Evolutionary conservation across 208 protist genomes (phyloP), one percentile per base, ranked within the genome.

Genomic region (Crithidia thermophila): DNA sequence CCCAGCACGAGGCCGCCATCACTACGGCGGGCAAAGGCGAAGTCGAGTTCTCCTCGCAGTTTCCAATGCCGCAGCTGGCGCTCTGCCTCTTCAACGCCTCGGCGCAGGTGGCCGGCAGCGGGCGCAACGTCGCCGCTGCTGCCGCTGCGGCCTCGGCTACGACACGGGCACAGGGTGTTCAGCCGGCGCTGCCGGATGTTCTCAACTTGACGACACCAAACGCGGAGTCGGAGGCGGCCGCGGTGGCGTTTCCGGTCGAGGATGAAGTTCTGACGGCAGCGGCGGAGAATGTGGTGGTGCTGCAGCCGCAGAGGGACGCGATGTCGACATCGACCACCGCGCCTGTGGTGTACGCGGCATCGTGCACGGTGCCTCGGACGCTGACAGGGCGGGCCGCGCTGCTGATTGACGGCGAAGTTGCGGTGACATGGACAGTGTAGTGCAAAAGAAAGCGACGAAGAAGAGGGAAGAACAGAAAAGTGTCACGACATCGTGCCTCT

Each of bases 351-450:
- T 77, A 72, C 40, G 49, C 45, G 21, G 72, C 42, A 42, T 55
- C 47, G 9, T 77, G 53, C 57, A 30, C 47, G 18, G 57, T 72
- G n/a, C 72, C 72, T 23, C 34, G 39, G 23, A 50, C 28, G 7
- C 72, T 72, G 23, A 21, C 50, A 33, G 72, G 72, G 6, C 43
- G 52, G 31, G 72, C 72, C 2, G 47, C 64, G 33, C 64, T 77
- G 42, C 55, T 65, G 23, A 72, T 77, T 23, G 64, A 77, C 27
- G 72, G 47, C 23, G 64, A 66, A 49, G 51, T 71, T 5, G 72
- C 61, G 14, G 72, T 67, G 61, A 72, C 72, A 23, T 80, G 63
- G 67, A 25, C 47, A 0, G 31, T 75, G 25, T 67, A 42, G n/a
- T n/a, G n/a, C n/a, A n/a, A n/a, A n/a, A n/a, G n/a, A n/a, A n/a